Percentiles rank a stretch among this genome's conserved stretches.
phyloP scores from a whole-genome alignment of 257 asterid species.

The Leonotis leonurus region DNA sequence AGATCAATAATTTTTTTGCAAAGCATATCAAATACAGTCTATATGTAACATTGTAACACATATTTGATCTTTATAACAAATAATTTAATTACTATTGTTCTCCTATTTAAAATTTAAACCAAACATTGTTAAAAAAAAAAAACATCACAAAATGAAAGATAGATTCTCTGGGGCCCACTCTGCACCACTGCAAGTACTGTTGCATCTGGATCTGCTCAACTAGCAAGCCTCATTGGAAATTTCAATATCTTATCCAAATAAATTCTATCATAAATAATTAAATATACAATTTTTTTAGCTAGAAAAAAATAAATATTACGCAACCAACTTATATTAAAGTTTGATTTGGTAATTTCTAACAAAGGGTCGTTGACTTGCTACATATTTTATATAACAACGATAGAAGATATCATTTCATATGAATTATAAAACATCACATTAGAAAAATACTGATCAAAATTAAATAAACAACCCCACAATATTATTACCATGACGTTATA shows the following conservation, averaged over 20 bases:
- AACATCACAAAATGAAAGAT: constrained; percentile 18
- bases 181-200: constrained; percentile 25
- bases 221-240: constrained; percentile 2
- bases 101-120: too few species aligned
- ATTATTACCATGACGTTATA: background rate
- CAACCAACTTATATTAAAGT: background rate
- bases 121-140: too few species aligned
- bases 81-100: background rate
- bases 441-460: background rate
- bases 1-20: background rate
- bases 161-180: constrained; percentile 29
- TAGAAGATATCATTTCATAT: background rate
- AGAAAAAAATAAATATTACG: background rate
- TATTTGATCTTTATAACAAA: background rate
- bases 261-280: too few species aligned
- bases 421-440: background rate
- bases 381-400: too few species aligned
- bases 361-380: background rate
- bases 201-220: constrained; percentile 13
- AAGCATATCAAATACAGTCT: background rate
- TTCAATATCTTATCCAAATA: background rate
- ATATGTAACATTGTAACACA: too few species aligned
- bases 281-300: too few species aligned
- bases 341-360: too few species aligned
- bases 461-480: background rate